Conservation (phyloP, 2,329 filamentous ascomycete species). For the Nannizziopsis barbatae region DNA sequence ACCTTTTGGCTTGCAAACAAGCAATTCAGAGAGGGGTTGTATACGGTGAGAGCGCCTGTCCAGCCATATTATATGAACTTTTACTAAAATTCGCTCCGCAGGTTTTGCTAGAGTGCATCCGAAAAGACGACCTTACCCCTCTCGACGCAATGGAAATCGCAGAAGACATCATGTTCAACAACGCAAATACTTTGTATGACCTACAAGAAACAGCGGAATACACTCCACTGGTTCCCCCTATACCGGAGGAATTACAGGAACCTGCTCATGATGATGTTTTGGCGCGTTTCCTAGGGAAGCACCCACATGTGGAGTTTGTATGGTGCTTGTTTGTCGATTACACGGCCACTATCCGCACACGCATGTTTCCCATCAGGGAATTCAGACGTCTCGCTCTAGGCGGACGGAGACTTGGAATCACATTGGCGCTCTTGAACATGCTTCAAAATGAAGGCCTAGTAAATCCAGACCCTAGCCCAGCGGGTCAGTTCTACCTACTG, state of each 20-base stretch:
- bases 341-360: slow-evolving; percentile 55
- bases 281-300: not conserved
- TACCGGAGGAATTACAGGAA: too few species aligned
- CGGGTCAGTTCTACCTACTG: slow-evolving; percentile 55
- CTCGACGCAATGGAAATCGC: slow-evolving; percentile 53
- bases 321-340: slow-evolving; percentile 70
- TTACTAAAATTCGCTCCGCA: slow-evolving; percentile 22
- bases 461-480: slow-evolving; percentile 43
- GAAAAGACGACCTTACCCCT: slow-evolving; percentile 50
- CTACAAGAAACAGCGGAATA: slow-evolving; percentile 37
- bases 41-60: slow-evolving; percentile 36
- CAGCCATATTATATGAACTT: too few species aligned
- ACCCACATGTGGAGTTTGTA: slow-evolving; percentile 51
- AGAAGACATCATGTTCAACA: slow-evolving; percentile 61
- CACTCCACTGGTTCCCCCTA: too few species aligned
- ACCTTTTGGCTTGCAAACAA: slow-evolving; percentile 61
- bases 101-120: slow-evolving; percentile 56
- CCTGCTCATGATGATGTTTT: too few species aligned
- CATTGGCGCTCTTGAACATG: slow-evolving; percentile 53
- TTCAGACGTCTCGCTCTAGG: slow-evolving; percentile 40
- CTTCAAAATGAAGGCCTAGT: slow-evolving; percentile 54
- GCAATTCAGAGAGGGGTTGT: slow-evolving; percentile 60
- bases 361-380: slow-evolving; percentile 54
- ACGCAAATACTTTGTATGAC: slow-evolving; percentile 63
- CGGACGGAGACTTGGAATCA: slow-evolving; percentile 48